Conservation (phyloP, 768 basidiomycete genomes). For the Pleurotus pulmonarius region DNA sequence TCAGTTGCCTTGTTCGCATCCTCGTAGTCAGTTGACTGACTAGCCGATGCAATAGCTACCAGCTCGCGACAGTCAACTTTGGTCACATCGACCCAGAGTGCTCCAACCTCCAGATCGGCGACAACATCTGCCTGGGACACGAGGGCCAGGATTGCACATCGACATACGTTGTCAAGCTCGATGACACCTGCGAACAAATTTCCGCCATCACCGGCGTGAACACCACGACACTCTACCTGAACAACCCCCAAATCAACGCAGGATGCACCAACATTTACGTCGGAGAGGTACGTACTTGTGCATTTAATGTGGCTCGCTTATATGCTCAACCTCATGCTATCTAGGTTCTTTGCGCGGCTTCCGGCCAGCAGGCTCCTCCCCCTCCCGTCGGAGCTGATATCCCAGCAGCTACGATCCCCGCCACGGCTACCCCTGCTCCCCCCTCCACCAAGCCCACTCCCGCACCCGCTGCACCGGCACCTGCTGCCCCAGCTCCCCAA, state of each 20-base stretch:
- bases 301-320: neutral
- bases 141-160: conserved; percentile 55
- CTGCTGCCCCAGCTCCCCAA: neutral
- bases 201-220: conserved; percentile 36
- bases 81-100: conserved; percentile 48
- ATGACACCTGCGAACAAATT: conserved; percentile 61
- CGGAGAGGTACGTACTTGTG: conserved; percentile 53
- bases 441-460: neutral
- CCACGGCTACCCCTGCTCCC: neutral
- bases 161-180: conserved; percentile 51
- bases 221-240: conserved; percentile 48
- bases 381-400: conserved; percentile 1
- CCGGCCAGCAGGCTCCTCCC: neutral
- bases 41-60: conserved; percentile 48
- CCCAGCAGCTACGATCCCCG: conserved; percentile 1
- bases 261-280: conserved; percentile 67
- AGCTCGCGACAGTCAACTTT: conserved; percentile 63
- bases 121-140: conserved; percentile 59
- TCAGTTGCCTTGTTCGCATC: conserved; percentile 24
- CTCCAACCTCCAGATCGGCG: conserved; percentile 51
- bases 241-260: conserved; percentile 71
- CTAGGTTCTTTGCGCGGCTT: neutral
- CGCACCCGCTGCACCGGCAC: neutral
- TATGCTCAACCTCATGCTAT: neutral
- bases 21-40: neutral